These are phyloP conservation scores for Exidia glandulosa DNA, from an alignment of 768 basidiomycete genomes.

Conservation along the genomic window DNA sequence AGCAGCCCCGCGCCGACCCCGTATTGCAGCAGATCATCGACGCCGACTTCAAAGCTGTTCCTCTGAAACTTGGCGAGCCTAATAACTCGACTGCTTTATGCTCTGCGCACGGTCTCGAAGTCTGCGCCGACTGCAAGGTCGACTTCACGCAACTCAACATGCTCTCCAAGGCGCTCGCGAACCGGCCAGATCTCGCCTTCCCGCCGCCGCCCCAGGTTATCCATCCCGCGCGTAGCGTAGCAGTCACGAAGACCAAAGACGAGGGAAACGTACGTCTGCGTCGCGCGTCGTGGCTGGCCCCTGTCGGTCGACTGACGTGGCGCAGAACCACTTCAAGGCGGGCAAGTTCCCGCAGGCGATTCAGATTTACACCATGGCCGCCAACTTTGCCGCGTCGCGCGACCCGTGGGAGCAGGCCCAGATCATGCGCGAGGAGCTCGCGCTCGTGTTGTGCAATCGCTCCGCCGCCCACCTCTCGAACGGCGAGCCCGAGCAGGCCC, in stretches of 20 bases:
- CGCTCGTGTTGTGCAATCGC: slow-evolving; percentile 82
- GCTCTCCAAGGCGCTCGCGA: slow-evolving; percentile 55
- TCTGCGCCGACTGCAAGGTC: slow-evolving; percentile 59
- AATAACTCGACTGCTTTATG: slow-evolving; percentile 52
- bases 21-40: slow-evolving; percentile 68
- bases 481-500: slow-evolving; percentile 62
- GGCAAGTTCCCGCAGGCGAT: slow-evolving; percentile 63
- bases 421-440: slow-evolving; percentile 80
- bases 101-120: slow-evolving; percentile 53
- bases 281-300: not conserved
- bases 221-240: slow-evolving; percentile 59
- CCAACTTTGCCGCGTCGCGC: slow-evolving; percentile 63
- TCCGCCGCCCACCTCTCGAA: slow-evolving; percentile 76
- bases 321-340: slow-evolving; percentile 66
- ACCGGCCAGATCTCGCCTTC: slow-evolving; percentile 61
- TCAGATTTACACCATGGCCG: slow-evolving; percentile 67
- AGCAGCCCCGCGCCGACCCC: slow-evolving; percentile 49
- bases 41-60: slow-evolving; percentile 50
- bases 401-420: slow-evolving; percentile 84
- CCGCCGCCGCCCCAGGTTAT: slow-evolving; percentile 71
- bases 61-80: slow-evolving; percentile 40
- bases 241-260: slow-evolving; percentile 74
- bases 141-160: slow-evolving; percentile 73
- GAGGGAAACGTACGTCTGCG: slow-evolving; percentile 75
- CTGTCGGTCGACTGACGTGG: not conserved